A percentile compares a stretch with the other conserved stretches of the same genome.
Conservation (phyloP, 108 stramenopile species). For the Nannochloropsis granulata region DNA sequence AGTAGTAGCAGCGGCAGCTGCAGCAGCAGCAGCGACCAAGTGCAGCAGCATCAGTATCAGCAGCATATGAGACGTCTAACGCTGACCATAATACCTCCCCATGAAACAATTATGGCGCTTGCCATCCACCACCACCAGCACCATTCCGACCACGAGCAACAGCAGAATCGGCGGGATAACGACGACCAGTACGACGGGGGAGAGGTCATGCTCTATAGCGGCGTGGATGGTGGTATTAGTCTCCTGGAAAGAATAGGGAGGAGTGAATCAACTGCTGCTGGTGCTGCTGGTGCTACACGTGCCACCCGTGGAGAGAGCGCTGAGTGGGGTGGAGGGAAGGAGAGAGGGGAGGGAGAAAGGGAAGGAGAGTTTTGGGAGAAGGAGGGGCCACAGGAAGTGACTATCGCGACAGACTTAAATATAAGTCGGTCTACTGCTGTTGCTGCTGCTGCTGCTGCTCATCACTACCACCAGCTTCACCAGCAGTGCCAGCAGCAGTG, state of each 20-base stretch:
- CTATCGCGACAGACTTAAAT: background rate
- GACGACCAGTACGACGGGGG: too few relatives aligned
- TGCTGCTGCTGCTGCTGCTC: background rate
- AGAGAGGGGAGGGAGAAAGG: too few relatives aligned
- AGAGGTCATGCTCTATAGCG: too few relatives aligned
- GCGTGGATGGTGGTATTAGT: too few relatives aligned
- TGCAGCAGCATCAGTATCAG: background rate
- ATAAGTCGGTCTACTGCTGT: background rate
- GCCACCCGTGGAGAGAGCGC: too few relatives aligned
- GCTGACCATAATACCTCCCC: background rate
- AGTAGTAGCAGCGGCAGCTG: too few relatives aligned
- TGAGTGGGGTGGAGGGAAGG: too few relatives aligned
- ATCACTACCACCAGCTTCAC: background rate
- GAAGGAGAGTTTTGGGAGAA: background rate
- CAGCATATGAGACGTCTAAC: background rate
- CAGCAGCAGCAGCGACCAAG: background rate
- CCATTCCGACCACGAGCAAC: background rate
- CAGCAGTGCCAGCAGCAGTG: background rate
- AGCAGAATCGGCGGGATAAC: background rate
- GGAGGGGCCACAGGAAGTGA: background rate
- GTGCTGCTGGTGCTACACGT: too few relatives aligned
- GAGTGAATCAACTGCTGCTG: too few relatives aligned
- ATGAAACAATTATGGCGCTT: background rate
- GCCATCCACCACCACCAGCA: background rate
- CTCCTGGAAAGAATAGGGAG: too few relatives aligned